Conservation (phyloP, 129 eudicot species). For the Arctium minus region DNA sequence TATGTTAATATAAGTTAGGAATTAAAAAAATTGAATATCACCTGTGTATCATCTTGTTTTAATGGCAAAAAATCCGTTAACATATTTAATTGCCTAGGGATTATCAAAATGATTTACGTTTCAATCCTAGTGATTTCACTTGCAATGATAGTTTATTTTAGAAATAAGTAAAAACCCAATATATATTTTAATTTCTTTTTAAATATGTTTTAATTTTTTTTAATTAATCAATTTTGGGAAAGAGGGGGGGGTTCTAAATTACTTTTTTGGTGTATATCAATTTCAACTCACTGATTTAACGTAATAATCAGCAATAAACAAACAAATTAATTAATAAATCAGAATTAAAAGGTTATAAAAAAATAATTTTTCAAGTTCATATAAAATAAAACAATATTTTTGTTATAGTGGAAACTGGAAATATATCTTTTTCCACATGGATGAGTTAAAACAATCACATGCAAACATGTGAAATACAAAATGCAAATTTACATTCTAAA, state of each 20-base stretch:
- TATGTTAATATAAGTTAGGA: too few species aligned
- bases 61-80: background rate
- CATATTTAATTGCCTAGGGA: background rate
- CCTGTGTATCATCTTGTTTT: too few species aligned
- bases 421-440: slow-evolving; percentile 16
- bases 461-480: slow-evolving; percentile 15
- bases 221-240: too few species aligned
- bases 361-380: background rate
- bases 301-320: background rate
- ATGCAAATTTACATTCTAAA: background rate
- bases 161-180: too few species aligned
- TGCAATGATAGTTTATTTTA: background rate
- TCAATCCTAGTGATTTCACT: background rate
- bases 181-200: too few species aligned
- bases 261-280: too few species aligned
- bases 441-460: slow-evolving; percentile 23
- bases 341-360: background rate
- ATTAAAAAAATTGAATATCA: too few species aligned
- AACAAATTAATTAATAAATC: background rate
- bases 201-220: too few species aligned
- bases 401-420: background rate
- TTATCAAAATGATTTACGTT: background rate
- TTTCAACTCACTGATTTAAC: too few species aligned
- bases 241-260: too few species aligned
- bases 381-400: background rate